Evolutionary conservation across 306 rosid species (phyloP).

Genomic region (Vachellia pachyceras): DNA sequence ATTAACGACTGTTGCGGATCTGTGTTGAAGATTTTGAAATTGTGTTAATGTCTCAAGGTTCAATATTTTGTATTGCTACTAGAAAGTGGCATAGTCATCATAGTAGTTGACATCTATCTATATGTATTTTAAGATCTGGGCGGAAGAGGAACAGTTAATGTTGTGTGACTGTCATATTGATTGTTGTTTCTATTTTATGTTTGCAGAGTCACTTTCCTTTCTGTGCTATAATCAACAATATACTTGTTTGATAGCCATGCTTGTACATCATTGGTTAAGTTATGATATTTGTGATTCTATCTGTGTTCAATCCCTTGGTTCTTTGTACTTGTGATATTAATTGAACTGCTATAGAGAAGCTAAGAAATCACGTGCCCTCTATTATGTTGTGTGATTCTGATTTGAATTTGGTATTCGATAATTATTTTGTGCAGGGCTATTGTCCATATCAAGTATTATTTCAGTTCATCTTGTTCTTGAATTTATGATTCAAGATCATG

Average conservation of each 20-base stretch:
- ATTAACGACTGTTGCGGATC: background rate
- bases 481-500: background rate
- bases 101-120: background rate
- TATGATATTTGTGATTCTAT: background rate
- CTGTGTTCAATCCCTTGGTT: background rate
- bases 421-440: background rate
- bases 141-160: background rate
- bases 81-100: background rate
- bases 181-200: background rate
- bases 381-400: background rate
- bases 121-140: background rate
- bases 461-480: slow-evolving; percentile 5
- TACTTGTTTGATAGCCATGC: background rate
- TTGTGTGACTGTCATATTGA: background rate
- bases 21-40: background rate
- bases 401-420: background rate
- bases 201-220: background rate
- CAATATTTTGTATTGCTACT: background rate
- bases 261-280: background rate
- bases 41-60: background rate
- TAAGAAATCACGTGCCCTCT: background rate
- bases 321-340: background rate
- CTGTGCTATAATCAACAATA: background rate
- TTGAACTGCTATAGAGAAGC: background rate
- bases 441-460: background rate